Base-by-base conservation (phyloP, 257 asterid species). In the Ajuga chamaepitys region DNA sequence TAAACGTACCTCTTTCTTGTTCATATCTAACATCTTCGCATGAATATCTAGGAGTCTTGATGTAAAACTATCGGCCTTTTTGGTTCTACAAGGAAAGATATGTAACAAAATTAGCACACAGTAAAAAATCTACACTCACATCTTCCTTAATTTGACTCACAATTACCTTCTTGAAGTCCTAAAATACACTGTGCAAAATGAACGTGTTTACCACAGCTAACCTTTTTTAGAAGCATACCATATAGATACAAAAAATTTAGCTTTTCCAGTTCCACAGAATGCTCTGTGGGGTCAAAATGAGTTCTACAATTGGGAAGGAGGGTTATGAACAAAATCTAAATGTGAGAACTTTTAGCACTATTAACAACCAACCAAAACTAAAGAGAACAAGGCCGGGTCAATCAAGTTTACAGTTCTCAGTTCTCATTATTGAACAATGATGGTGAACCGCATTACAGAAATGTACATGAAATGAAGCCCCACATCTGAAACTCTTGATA, bases 21-120 rank as follows among this genome's bases (percentile, higher is more conserved):
- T 76, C 81, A 75, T 62, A 20, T 74, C 85, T 67, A 81, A 58
- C 77, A 83, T 78, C 78, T 74, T 78, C 56, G 86, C 74, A 46
- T 83, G 89, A 71, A 83, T 81, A 71, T 81, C 85, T n/a, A 83
- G 75, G 58, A 83, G 86, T 68, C 83, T 81, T 18, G 83, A 79
- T 40, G 89, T 83, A 77, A 83, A 83, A 53, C 70, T 70, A 64
- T 83, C 89, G 16, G 47, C 89, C 24, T 70, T 76, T 62, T 76
- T 83, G 20, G 87, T 83, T 73, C 89, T 83, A 83, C 77, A 72
- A 21, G 42, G 52, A 64, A 38, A 64, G 16, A 11, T 28, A 37
- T 21, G 42, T 14, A 18, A 40, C 21, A 17, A 35, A 67, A 81
- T 64, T 64, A 64, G 54, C 9, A 34, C 46, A 55, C 14, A 2